Evolutionary conservation across 2,329 filamentous ascomycete species (phyloP).

Genomic region (Exophiala aquamarina): DNA sequence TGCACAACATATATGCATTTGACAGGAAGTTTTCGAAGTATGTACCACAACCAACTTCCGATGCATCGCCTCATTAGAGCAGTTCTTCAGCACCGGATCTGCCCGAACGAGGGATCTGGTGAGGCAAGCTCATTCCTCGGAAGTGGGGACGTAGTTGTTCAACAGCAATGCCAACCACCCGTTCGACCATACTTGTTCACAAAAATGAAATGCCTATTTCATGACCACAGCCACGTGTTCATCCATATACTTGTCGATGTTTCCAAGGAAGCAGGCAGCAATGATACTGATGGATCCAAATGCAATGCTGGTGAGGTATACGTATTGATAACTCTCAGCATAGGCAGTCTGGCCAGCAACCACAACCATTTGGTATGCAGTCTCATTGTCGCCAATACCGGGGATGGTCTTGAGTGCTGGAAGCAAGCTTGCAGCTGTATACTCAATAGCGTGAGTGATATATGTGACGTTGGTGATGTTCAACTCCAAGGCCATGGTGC

Average conservation of each 20-base stretch:
- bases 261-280: constrained; percentile 57
- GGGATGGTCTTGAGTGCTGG: constrained; percentile 51
- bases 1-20: no score
- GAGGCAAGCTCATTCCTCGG: no score
- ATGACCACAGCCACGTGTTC: constrained; percentile 58
- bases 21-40: no score
- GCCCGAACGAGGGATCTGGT: no score
- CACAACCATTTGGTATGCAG: constrained; percentile 54
- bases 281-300: constrained; percentile 60
- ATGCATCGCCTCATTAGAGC: no score
- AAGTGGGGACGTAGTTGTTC: no score
- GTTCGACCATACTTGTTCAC: no score
- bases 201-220: constrained; percentile 7
- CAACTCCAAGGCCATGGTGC: constrained; percentile 48
- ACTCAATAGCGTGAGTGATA: constrained; percentile 52
- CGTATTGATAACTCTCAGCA: constrained; percentile 59
- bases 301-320: constrained; percentile 63
- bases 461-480: constrained; percentile 50
- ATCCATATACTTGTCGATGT: constrained; percentile 60
- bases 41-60: no score
- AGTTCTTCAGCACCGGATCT: no score
- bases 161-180: no score
- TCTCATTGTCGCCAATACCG: constrained; percentile 50
- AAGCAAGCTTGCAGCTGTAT: constrained; percentile 56
- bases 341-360: constrained; percentile 57